Evolutionary conservation across 495 filamentous ascomycete species (phyloP).

Genomic region (Hamigera avellanea): DNA sequence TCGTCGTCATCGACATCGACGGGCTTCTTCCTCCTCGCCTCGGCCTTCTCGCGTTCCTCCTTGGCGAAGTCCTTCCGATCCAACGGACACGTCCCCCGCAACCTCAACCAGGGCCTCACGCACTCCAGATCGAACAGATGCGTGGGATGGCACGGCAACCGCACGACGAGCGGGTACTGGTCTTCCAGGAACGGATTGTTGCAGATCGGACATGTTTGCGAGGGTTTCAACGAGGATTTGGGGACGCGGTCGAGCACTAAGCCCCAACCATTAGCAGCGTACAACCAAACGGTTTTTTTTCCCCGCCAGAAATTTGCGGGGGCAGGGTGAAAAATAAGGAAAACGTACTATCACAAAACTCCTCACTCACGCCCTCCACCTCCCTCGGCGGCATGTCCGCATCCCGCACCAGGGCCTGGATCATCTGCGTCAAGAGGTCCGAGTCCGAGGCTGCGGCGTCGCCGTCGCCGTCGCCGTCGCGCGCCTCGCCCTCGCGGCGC

Average conservation of each 20-base stretch:
- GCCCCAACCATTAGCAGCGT: not conserved
- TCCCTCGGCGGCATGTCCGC: constrained; percentile 55
- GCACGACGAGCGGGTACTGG: constrained; percentile 70
- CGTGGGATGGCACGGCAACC: constrained; percentile 67
- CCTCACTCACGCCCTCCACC: constrained; percentile 66
- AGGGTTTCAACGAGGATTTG: constrained; percentile 50
- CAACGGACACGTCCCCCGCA: constrained; percentile 82
- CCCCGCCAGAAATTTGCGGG: too few species aligned
- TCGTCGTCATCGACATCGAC: constrained; percentile 51
- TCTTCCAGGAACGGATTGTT: constrained; percentile 71
- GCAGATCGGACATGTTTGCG: constrained; percentile 78
- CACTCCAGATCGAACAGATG: constrained; percentile 92
- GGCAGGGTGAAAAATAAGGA: not conserved
- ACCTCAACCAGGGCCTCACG: constrained; percentile 80
- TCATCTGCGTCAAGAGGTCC: constrained; percentile 48
- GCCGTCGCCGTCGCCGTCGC: constrained; percentile 3
- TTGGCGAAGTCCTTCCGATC: constrained; percentile 70
- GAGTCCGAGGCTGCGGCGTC: constrained; percentile 3
- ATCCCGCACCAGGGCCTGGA: constrained; percentile 46
- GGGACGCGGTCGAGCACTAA: constrained; percentile 66
- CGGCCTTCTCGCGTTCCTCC: constrained; percentile 53
- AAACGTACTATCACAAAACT: constrained; percentile 55
- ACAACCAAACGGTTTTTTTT: not conserved
- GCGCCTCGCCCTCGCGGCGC: constrained; percentile 22
- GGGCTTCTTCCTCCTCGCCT: constrained; percentile 34